These are phyloP conservation scores for Rhododendron williamsianum DNA, from an alignment of 148 eudicot genomes.

Conservation along the genomic window DNA sequence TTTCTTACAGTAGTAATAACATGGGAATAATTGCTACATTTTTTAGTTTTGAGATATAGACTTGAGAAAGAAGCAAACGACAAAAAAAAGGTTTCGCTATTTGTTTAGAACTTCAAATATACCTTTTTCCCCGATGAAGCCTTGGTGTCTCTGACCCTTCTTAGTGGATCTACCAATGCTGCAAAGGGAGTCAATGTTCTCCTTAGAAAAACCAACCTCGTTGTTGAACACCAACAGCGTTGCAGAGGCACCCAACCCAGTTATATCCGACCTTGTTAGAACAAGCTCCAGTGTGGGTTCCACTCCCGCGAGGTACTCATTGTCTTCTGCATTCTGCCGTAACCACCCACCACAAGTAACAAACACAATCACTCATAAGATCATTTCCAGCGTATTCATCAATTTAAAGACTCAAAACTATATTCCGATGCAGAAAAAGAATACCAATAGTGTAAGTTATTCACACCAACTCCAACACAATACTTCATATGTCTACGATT, in stretches of 20 bases:
- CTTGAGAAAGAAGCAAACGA: no score
- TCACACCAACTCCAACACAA: no score
- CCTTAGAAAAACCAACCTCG: slow-evolving; percentile 11
- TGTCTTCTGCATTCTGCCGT: slow-evolving; percentile 12
- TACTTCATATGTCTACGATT: no score
- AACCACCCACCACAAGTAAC: not conserved
- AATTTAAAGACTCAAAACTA: no score
- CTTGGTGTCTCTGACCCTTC: slow-evolving; percentile 10
- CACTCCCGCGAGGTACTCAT: not conserved
- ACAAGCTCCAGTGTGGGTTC: slow-evolving; percentile 12
- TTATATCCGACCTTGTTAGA: not conserved
- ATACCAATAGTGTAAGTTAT: no score
- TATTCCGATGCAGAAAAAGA: not conserved
- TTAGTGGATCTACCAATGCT: slow-evolving; percentile 19
- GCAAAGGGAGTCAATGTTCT: slow-evolving; percentile 14
- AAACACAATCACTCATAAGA: not conserved
- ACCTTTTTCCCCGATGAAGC: slow-evolving; percentile 20
- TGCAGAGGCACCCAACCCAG: slow-evolving; percentile 3
- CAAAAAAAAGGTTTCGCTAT: no score
- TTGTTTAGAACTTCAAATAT: not conserved
- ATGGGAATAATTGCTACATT: no score
- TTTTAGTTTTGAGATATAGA: no score
- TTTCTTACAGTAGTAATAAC: no score
- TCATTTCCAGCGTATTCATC: no score
- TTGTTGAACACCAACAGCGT: slow-evolving; percentile 13